Evolutionary conservation across 129 eudicot species (phyloP).

Genomic region (Smallanthus sonchifolius): DNA sequence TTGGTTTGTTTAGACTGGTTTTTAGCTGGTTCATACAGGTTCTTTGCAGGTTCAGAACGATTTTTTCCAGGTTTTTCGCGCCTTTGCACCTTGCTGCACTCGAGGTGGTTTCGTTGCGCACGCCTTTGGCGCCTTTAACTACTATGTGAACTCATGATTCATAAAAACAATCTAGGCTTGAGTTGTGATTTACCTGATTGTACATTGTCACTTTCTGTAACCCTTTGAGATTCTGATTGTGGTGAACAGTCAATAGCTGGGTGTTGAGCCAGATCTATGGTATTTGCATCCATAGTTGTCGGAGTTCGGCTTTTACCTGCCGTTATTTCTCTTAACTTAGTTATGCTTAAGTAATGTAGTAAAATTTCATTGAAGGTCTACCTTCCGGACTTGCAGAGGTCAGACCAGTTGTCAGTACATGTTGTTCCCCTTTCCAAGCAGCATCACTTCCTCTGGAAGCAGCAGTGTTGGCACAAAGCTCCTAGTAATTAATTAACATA

Average conservation of each 20-base stretch:
- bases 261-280: conserved; percentile 32
- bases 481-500: conserved; percentile 41
- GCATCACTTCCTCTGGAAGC: conserved; percentile 60
- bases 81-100: too few relatives aligned
- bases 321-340: conserved; percentile 12
- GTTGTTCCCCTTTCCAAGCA: conserved; percentile 50
- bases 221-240: conserved; percentile 53
- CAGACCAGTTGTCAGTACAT: conserved; percentile 39
- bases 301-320: conserved; percentile 50
- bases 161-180: conserved; percentile 2
- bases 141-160: not conserved
- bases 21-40: too few relatives aligned
- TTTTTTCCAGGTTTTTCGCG: too few relatives aligned
- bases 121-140: too few relatives aligned
- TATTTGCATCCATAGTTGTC: conserved; percentile 34
- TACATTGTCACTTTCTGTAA: conserved; percentile 41
- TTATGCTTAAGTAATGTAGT: conserved; percentile 18
- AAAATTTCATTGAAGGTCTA: conserved; percentile 28
- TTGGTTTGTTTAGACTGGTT: too few relatives aligned
- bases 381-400: conserved; percentile 58
- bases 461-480: conserved; percentile 46
- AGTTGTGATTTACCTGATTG: conserved; percentile 51
- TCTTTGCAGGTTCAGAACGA: too few relatives aligned
- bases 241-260: conserved; percentile 36
- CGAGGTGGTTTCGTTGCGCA: too few relatives aligned